These are phyloP conservation scores for Penicillium expansum DNA, from an alignment of 2,329 filamentous ascomycete species.

Conservation along the genomic window DNA sequence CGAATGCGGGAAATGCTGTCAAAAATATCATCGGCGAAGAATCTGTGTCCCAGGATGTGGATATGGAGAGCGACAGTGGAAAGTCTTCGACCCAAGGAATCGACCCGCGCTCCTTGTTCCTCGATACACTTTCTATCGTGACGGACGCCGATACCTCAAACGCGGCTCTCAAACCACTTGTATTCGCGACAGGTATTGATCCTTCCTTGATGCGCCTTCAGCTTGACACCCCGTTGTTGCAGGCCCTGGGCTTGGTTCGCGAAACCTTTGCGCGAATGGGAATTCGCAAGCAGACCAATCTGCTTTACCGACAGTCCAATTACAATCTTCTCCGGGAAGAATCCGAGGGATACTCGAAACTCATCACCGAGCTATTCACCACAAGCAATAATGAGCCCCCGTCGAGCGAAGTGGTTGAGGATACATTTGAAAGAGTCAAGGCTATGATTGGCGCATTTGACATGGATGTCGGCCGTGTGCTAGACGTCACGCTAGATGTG, in stretches of 20 bases:
- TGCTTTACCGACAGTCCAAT: conserved; percentile 92
- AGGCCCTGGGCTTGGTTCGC: conserved; percentile 74
- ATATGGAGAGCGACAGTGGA: conserved; percentile 46
- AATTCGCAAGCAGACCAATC: conserved; percentile 86
- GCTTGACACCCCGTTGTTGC: conserved; percentile 74
- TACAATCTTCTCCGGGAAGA: conserved; percentile 96
- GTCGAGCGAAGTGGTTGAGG: conserved; percentile 72
- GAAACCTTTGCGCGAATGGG: conserved; percentile 80
- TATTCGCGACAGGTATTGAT: conserved; percentile 70
- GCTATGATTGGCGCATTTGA: conserved; percentile 96
- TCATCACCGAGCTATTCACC: conserved; percentile 92
- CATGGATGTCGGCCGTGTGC: conserved; percentile 87
- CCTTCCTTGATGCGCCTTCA: conserved; percentile 71
- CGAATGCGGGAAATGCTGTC: conserved; percentile 68
- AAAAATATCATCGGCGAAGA: conserved; percentile 68
- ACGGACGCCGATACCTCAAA: conserved; percentile 67
- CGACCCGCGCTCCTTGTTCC: conserved; percentile 68
- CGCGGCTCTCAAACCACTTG: conserved; percentile 61
- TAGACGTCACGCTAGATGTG: conserved; percentile 93
- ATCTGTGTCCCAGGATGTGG: conserved; percentile 48
- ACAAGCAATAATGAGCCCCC: conserved; percentile 73
- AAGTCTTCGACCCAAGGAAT: conserved; percentile 40
- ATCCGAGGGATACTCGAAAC: conserved; percentile 93
- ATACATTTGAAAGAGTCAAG: conserved; percentile 88
- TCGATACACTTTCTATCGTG: conserved; percentile 78